phyloP scores from a whole-genome alignment of 1,284 basidiomycete species.

The Ganoderma lucidum region DNA sequence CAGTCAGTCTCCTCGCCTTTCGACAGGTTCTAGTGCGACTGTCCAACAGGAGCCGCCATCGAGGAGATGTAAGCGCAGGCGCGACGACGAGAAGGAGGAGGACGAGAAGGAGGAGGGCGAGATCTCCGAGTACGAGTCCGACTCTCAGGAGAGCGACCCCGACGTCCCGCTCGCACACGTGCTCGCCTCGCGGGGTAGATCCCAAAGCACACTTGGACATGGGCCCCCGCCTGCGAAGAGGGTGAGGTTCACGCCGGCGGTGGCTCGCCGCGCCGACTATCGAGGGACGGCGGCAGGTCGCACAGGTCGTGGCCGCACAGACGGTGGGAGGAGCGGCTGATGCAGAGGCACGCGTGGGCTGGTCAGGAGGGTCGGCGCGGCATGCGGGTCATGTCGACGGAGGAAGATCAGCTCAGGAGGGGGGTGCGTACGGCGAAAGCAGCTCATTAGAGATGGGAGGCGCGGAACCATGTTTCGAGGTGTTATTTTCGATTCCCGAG shows the following conservation, averaged over 20 bases:
- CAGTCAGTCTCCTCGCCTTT: too few species aligned
- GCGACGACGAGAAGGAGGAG: constrained; percentile 5
- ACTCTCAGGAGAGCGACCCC: constrained; percentile 2
- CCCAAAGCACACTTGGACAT: neutral
- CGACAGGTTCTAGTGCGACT: neutral
- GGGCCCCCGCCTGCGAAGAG: constrained; percentile 8
- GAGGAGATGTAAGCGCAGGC: neutral
- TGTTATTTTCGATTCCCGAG: too few species aligned
- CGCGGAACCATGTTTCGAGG: neutral
- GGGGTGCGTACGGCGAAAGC: neutral
- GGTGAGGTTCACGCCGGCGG: neutral
- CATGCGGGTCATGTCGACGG: constrained; percentile 2
- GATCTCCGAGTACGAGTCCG: constrained; percentile 4
- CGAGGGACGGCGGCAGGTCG: neutral
- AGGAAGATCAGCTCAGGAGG: neutral
- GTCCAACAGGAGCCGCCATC: neutral
- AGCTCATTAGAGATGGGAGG: neutral
- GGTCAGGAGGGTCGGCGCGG: neutral
- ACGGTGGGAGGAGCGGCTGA: constrained; percentile 10
- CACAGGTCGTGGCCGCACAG: constrained; percentile 5
- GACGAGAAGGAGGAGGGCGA: constrained; percentile 9
- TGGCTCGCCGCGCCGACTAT: neutral
- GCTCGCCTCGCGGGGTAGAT: neutral
- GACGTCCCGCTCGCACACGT: neutral
- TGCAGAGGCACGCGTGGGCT: neutral